Base-by-base conservation (phyloP, 2,329 filamentous ascomycete genomes). In the Eutypa lata region DNA sequence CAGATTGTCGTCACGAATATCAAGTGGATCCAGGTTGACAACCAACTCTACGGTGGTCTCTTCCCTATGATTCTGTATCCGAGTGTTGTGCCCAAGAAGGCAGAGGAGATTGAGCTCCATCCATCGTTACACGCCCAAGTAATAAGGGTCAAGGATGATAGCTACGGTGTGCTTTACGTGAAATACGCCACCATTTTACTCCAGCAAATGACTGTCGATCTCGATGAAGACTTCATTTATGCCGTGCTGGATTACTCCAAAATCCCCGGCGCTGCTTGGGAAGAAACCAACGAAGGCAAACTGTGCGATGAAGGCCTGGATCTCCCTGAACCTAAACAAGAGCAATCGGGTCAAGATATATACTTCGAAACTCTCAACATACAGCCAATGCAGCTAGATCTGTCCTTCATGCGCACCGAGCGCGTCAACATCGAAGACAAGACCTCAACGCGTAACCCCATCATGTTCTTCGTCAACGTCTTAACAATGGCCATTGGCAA, bases 401-500 rank as follows among this genome's bases (percentile, higher is more conserved):
- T 99, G 50, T 97, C 94, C 1, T 97, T 99, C 67, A 95, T 99
- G 70, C 88, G 94, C 19, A 99, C 94, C 0, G 94, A 99, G 70
- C 86, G 91, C 11, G 89, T 99, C 73, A 99, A 99, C 59, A 93
- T 90, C 2, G 93, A 97, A 69, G 92, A 97, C 69, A 95, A 94
- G 62, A 89, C 91, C 46, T 91, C 90, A 14, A 91, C 91, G 1
- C 86, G 84, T 42, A 99, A 96, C 66, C 95, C 95, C 1, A 81
- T 99, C 70, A 97, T 97, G 92, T 99, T 97, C 76, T 92, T 97
- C 68, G 86, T 97, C 70, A 97, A 99, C 66, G 90, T 97, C 61
- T 86, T 99, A 77, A 97, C 95, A 1, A 99, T 99, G 94, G 96
- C 94, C 14, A 94, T 99, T 65, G 94, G 94, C 58, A 99, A 99